These are phyloP conservation scores for Debaryomycetaceae sp. DNA, from an alignment of 1,139 yeast species.

Conservation along the genomic window DNA sequence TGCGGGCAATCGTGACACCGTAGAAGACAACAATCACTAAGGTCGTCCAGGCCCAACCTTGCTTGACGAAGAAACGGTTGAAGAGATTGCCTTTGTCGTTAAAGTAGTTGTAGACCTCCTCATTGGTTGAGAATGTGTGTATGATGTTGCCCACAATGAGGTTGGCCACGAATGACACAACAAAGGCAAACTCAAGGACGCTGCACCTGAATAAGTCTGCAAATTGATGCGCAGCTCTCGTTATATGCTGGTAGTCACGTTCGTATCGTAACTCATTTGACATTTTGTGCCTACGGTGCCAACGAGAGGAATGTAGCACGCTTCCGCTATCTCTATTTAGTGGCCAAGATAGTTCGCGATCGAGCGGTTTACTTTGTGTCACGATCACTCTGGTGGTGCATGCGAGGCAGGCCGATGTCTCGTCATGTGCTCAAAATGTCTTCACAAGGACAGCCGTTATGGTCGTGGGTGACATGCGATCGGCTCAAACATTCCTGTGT, in stretches of 20 bases:
- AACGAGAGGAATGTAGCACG: too few relatives aligned
- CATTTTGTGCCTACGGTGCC: too few relatives aligned
- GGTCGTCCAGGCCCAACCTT: constrained; percentile 94
- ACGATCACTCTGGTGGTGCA: too few relatives aligned
- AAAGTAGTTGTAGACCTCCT: constrained; percentile 50
- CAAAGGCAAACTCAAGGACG: constrained; percentile 21
- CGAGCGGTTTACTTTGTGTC: too few relatives aligned
- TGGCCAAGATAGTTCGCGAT: too few relatives aligned
- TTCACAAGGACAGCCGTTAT: too few relatives aligned
- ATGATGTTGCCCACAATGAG: constrained; percentile 29
- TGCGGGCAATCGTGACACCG: constrained; percentile 11
- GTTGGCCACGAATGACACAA: constrained; percentile 28
- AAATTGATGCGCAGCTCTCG: neutral
- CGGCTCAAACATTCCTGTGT: too few relatives aligned
- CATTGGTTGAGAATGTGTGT: constrained; percentile 29
- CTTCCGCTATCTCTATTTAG: too few relatives aligned
- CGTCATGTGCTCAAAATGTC: too few relatives aligned
- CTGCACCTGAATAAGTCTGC: constrained; percentile 12
- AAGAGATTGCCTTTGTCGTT: constrained; percentile 61
- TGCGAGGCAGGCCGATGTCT: too few relatives aligned
- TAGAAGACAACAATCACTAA: constrained; percentile 27
- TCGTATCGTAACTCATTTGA: constrained; percentile 4
- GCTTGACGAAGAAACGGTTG: constrained; percentile 73
- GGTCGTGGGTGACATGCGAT: too few relatives aligned
- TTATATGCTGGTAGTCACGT: constrained; percentile 1